Evolutionary conservation across 1,139 yeast species (phyloP), one percentile per base, ranked within the genome.

Genomic region (Yamadazyma triangularis): DNA sequence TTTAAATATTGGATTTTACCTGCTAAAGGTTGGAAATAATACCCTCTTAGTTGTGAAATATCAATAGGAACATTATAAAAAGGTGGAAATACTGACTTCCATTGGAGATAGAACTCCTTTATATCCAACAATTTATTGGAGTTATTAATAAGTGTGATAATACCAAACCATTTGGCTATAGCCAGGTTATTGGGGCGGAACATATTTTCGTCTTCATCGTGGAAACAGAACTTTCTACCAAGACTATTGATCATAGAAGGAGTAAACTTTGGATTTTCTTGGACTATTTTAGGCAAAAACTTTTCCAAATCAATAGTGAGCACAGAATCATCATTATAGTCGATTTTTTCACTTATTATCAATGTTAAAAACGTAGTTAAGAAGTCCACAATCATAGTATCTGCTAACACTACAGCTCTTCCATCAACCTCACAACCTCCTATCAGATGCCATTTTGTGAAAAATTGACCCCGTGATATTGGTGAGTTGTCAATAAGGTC

Each of bases 31-130:
- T 67, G 58, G 30, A 61, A 72, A 46, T 59, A 83, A 46, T 69
- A 46, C 0, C 94, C 94, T 25, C 58, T 45, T 13, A 86, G 58
- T 36, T 68, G 52, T 6, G 56, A 45, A 10, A 81, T 39, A 38
- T 79, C 80, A 12, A 81, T 61, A 8, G 79, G 70, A 25, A 75
- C 69, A 27, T 68, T 73, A 49, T 74, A 74, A 45, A 75, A 77
- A 3, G 79, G 73, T 1, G 95, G 94, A 27, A 85, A 62, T 5
- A 70, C 60, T 1, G 77, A 61, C 44, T 77, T 77, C 86, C 95
- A 81, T 33, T 63, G 64, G 33, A 76, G 65, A 29, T 76, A 56
- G 42, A 79, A 75, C 38, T 76, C 84, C 50, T 45, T n/a, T 53
- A 44, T 13, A 58, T 42, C 8, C 60, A 42, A 18, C 33, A 39